Evolutionary conservation across 495 filamentous ascomycete species (phyloP).

Genomic region (Cryomyces minteri): DNA sequence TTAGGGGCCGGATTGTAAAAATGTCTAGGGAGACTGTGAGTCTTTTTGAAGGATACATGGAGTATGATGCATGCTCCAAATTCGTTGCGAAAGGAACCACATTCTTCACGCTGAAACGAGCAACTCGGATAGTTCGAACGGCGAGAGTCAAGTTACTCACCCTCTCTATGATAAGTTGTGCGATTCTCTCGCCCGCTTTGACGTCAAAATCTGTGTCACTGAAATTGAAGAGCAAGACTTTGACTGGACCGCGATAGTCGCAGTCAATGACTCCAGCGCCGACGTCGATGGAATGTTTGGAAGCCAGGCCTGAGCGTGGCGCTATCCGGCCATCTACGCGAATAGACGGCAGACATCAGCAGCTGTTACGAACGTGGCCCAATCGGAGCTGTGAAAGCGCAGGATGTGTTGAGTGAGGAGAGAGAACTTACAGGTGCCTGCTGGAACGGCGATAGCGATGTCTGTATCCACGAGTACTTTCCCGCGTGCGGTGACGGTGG

Average conservation of each 20-base stretch:
- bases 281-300: slow-evolving; percentile 86
- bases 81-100: too few relatives aligned
- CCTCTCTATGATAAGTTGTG: slow-evolving; percentile 82
- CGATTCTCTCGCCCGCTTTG: slow-evolving; percentile 71
- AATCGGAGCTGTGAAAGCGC: background rate
- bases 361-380: background rate
- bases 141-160: slow-evolving; percentile 13
- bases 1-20: too few relatives aligned
- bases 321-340: slow-evolving; percentile 70
- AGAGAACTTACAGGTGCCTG: slow-evolving; percentile 54
- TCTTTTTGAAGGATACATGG: background rate
- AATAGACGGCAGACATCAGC: background rate
- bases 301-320: slow-evolving; percentile 76
- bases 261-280: slow-evolving; percentile 95
- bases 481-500: slow-evolving; percentile 60
- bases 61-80: background rate
- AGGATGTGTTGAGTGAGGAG: background rate
- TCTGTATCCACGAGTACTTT: slow-evolving; percentile 81
- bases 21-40: background rate
- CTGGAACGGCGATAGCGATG: slow-evolving; percentile 72
- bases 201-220: slow-evolving; percentile 64
- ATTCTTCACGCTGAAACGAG: too few relatives aligned
- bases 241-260: slow-evolving; percentile 87
- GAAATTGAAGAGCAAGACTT: slow-evolving; percentile 89
- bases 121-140: too few relatives aligned